A percentile compares a stretch with the other conserved stretches of the same genome.
Conservation (phyloP, 108 stramenopile species). For the Craspedostauros australis region DNA sequence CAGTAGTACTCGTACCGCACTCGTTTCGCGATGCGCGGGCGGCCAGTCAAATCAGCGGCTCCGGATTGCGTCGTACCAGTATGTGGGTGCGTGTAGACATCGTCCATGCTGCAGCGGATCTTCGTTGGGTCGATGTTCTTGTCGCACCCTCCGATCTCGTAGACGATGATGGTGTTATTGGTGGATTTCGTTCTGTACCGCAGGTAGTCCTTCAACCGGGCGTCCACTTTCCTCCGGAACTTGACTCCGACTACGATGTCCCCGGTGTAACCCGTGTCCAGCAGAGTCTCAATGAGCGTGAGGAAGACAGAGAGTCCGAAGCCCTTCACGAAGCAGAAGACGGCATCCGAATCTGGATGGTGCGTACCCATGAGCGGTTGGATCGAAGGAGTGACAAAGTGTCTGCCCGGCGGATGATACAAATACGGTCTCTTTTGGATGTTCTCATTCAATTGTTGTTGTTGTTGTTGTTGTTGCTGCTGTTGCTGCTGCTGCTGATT, state of each 20-base stretch:
- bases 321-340: too few species aligned
- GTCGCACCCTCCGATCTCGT: too few species aligned
- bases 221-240: background rate
- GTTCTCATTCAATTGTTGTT: too few species aligned
- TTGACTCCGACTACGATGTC: conserved; percentile 24
- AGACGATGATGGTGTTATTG: too few species aligned
- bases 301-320: too few species aligned
- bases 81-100: background rate
- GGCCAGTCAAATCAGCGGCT: background rate
- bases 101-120: background rate
- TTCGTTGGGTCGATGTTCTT: background rate
- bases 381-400: conserved; percentile 5
- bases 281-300: too few species aligned
- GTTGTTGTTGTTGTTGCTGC: background rate
- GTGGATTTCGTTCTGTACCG: too few species aligned
- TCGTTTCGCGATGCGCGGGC: too few species aligned
- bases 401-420: conserved; percentile 7
- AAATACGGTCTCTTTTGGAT: too few species aligned
- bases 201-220: too few species aligned
- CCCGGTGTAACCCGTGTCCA: conserved; percentile 15
- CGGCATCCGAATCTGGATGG: conserved; percentile 21
- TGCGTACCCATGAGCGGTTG: conserved; percentile 22
- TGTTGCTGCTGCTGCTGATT: background rate
- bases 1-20: conserved; percentile 32
- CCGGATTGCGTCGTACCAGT: background rate